These are phyloP conservation scores for Tetracladium setigerum DNA, from an alignment of 495 filamentous ascomycete genomes.

Conservation along the genomic window DNA sequence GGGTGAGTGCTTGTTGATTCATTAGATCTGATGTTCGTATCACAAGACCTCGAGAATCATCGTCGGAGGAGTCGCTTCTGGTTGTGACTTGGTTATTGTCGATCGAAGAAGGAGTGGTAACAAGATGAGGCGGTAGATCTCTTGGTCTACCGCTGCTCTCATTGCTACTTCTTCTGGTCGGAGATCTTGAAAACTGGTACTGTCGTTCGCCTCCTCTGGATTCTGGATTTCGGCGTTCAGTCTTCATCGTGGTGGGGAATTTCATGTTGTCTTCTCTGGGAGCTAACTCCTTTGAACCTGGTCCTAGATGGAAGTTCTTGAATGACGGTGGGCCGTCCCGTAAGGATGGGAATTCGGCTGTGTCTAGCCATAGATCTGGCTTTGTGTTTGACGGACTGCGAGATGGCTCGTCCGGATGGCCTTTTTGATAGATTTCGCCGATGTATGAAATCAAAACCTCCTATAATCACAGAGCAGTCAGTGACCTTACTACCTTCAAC, in stretches of 20 bases:
- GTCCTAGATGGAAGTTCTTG: slow-evolving; percentile 10
- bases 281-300: slow-evolving; percentile 16
- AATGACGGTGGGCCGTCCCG: background rate
- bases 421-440: slow-evolving; percentile 37
- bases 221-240: slow-evolving; percentile 26
- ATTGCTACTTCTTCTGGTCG: too few species aligned
- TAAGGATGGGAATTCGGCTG: background rate
- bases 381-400: background rate
- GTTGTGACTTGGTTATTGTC: too few species aligned
- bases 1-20: too few species aligned
- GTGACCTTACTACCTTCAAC: background rate
- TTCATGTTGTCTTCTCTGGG: slow-evolving; percentile 30
- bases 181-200: too few species aligned
- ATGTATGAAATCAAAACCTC: slow-evolving; percentile 48
- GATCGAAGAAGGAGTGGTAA: too few species aligned
- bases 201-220: slow-evolving; percentile 8
- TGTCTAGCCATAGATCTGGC: slow-evolving; percentile 8
- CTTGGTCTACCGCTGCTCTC: too few species aligned
- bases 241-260: slow-evolving; percentile 31
- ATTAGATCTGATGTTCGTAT: too few species aligned
- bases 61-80: too few species aligned
- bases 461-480: slow-evolving; percentile 22
- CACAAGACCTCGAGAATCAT: too few species aligned
- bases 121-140: too few species aligned
- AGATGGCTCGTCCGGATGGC: slow-evolving; percentile 10